Base-by-base conservation (phyloP, 345 rosid species). In the Turnera subulata region DNA sequence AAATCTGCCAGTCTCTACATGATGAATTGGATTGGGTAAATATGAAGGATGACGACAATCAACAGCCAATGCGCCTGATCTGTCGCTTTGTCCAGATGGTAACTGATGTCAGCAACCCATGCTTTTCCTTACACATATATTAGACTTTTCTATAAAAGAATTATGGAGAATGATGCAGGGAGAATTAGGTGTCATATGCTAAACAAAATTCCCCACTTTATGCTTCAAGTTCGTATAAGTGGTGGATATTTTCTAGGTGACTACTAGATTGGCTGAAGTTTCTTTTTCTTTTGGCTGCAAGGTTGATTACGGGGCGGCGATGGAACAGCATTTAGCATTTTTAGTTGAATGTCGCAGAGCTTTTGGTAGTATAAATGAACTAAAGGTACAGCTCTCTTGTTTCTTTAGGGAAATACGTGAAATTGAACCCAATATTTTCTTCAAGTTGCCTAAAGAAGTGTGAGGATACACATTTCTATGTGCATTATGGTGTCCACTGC, bases 301-400 rank as follows among this genome's bases (percentile, higher is more conserved):
- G 96, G 92, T 88, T 71, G 88, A 86, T 77, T 82, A 76, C 67
- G 90, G 87, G 48, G 64, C 63, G 62, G 87, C 77, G 43, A 64
- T 74, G 74, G 95, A 86, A 75, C 78, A 49, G 15, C 92, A 91
- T 63, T 67, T 91, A 71, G 64, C 76, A 64, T 91, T 88, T 76
- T 82, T 91, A 64, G 85, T 78, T 39, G 90, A 86, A 78, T 84
- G 98, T 43, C 95, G 98, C 62, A 85, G 77, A 62, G 87, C 90
- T 48, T 81, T 91, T 66, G 78, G 75, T 46, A 66, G 78, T 81
- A 70, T 79, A 66, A 71, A 71, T 71, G 92, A 82, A 62, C 79
- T 86, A 47, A 82, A 81, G 92, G 98, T 91, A 48, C 70, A n/a
- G 80, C 38, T 5, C 21, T 22, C 46, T 7, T 59, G 19, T 37